These are phyloP conservation scores for Lophiostoma macrostomum DNA, from an alignment of 495 filamentous ascomycete genomes.

Conservation along the genomic window DNA sequence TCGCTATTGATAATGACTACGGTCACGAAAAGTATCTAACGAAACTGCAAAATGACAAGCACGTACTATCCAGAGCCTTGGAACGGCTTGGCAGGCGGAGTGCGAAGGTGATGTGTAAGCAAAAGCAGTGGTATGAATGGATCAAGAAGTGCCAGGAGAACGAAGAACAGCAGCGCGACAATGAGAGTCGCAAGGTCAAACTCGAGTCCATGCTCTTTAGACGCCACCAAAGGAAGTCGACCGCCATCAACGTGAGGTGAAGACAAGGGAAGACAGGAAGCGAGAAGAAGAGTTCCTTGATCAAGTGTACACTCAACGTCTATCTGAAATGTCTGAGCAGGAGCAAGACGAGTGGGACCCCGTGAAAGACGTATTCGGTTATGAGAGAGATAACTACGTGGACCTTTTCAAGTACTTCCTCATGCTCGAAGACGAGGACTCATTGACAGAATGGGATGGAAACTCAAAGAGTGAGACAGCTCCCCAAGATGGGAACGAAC, in stretches of 20 bases:
- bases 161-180: conserved; percentile 49
- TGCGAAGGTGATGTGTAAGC: conserved; percentile 47
- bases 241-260: conserved; percentile 37
- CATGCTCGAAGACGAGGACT: conserved; percentile 39
- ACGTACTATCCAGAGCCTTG: conserved; percentile 44
- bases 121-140: conserved; percentile 52
- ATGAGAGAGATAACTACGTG: conserved; percentile 47
- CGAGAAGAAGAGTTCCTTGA: conserved; percentile 49
- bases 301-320: conserved; percentile 44
- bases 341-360: conserved; percentile 49
- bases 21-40: conserved; percentile 47
- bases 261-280: conserved; percentile 45
- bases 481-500: too few species aligned
- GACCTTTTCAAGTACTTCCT: conserved; percentile 47
- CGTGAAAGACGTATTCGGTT: conserved; percentile 50
- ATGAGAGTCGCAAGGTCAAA: conserved; percentile 53
- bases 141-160: conserved; percentile 46
- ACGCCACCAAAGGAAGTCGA: conserved; percentile 46
- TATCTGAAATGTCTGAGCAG: conserved; percentile 40
- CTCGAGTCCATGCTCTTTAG: conserved; percentile 51
- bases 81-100: conserved; percentile 49
- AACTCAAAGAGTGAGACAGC: conserved; percentile 6
- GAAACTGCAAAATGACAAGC: conserved; percentile 44
- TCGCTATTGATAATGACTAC: conserved; percentile 42
- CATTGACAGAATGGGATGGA: conserved; percentile 8